phyloP scores from a whole-genome alignment of 2,329 filamentous ascomycete species.

The Sclerotinia borealis region DNA sequence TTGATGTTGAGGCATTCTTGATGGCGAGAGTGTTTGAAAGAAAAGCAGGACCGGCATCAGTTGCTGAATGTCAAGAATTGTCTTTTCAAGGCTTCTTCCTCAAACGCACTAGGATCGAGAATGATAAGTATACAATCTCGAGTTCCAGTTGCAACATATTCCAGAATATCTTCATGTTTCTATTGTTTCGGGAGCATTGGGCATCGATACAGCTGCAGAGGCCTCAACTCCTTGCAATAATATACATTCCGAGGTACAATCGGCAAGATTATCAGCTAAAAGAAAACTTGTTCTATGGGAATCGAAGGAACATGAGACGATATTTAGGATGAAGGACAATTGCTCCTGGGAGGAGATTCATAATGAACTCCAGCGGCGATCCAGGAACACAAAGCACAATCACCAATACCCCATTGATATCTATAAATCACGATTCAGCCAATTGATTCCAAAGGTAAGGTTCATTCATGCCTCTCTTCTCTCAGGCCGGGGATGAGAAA shows the following conservation, averaged over 20 bases:
- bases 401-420: too few species aligned
- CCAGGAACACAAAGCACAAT: too few species aligned
- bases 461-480: too few species aligned
- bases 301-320: slow-evolving; percentile 13
- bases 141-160: slow-evolving; percentile 14
- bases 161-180: slow-evolving; percentile 14
- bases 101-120: slow-evolving; percentile 16
- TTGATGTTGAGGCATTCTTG: too few species aligned
- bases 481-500: too few species aligned
- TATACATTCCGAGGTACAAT: neutral
- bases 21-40: too few species aligned
- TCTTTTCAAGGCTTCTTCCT: slow-evolving; percentile 21
- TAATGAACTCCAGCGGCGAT: slow-evolving; percentile 10
- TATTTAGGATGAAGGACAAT: slow-evolving; percentile 15
- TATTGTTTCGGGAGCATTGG: slow-evolving; percentile 13
- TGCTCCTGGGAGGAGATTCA: slow-evolving; percentile 16
- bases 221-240: slow-evolving; percentile 7
- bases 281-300: slow-evolving; percentile 15
- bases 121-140: slow-evolving; percentile 15
- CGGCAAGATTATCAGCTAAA: slow-evolving; percentile 6
- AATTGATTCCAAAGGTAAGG: too few species aligned
- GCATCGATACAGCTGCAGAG: slow-evolving; percentile 20
- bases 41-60: slow-evolving; percentile 13
- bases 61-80: slow-evolving; percentile 21
- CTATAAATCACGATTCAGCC: too few species aligned